These are phyloP conservation scores for Gymnopus androsaceus DNA, from an alignment of 1,284 basidiomycete species.

Conservation along the genomic window DNA sequence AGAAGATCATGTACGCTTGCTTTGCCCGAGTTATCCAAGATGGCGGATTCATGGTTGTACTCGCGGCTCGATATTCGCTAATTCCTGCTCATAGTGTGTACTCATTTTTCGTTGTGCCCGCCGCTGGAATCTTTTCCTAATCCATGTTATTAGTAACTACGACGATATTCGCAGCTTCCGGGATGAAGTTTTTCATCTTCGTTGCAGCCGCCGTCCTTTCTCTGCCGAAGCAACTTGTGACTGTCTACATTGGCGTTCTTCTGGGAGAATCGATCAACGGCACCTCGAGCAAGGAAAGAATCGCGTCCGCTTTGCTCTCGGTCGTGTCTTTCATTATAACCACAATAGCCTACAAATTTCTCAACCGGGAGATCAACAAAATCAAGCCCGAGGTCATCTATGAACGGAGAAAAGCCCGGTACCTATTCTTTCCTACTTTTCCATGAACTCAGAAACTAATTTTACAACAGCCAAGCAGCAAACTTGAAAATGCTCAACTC, in stretches of 20 bases:
- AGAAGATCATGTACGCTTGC: slow-evolving; percentile 75
- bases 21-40: slow-evolving; percentile 76
- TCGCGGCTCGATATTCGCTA: slow-evolving; percentile 75
- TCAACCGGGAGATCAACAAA: not conserved
- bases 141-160: slow-evolving; percentile 51
- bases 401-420: slow-evolving; percentile 11
- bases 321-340: not conserved
- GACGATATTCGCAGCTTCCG: slow-evolving; percentile 79
- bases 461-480: not conserved
- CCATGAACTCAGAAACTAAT: not conserved
- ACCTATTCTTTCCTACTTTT: not conserved
- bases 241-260: slow-evolving; percentile 75
- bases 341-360: not conserved
- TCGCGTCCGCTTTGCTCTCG: not conserved
- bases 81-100: slow-evolving; percentile 74
- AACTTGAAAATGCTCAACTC: not conserved
- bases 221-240: slow-evolving; percentile 76
- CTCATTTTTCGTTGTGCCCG: slow-evolving; percentile 9
- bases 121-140: not conserved
- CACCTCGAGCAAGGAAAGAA: slow-evolving; percentile 15
- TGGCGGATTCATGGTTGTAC: slow-evolving; percentile 78
- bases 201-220: slow-evolving; percentile 72
- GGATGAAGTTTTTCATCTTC: slow-evolving; percentile 75
- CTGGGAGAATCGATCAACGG: slow-evolving; percentile 49
- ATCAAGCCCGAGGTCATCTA: slow-evolving; percentile 5